These are phyloP conservation scores for Metarhizium brunneum DNA, from an alignment of 2,329 filamentous ascomycete genomes.

Conservation along the genomic window DNA sequence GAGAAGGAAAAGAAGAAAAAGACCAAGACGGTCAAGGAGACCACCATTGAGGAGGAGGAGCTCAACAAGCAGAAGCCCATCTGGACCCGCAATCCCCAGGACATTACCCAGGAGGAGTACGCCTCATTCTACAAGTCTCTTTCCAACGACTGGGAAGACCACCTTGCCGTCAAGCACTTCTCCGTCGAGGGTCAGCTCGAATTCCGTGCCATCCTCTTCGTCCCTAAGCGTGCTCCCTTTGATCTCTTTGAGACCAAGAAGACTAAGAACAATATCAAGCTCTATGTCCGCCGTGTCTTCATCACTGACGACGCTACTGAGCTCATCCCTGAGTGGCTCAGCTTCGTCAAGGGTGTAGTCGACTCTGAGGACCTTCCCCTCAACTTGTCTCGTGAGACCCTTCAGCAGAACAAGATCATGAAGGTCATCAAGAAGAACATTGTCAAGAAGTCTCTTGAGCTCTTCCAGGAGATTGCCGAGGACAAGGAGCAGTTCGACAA, in stretches of 20 bases:
- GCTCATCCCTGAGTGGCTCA: constrained; percentile 97
- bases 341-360: constrained; percentile 99
- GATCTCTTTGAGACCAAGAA: constrained; percentile 99
- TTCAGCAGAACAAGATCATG: constrained; percentile 99
- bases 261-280: constrained; percentile 99
- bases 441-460: constrained; percentile 99
- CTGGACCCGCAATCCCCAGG: constrained; percentile 96
- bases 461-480: constrained; percentile 98
- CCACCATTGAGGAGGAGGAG: constrained; percentile 97
- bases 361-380: constrained; percentile 99
- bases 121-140: constrained; percentile 99
- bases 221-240: constrained; percentile 98
- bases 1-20: constrained; percentile 87
- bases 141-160: constrained; percentile 99
- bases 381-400: constrained; percentile 99
- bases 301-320: constrained; percentile 99
- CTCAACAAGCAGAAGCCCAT: constrained; percentile 99
- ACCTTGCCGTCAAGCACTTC: constrained; percentile 99
- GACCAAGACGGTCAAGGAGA: constrained; percentile 99
- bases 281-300: constrained; percentile 99
- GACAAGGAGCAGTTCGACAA: constrained; percentile 99
- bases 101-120: constrained; percentile 95
- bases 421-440: constrained; percentile 99
- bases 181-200: constrained; percentile 99
- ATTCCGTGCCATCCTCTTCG: constrained; percentile 99